phyloP scores from a whole-genome alignment of 176 grass and related monocot genomes.

The Cymbopogon citratus region DNA sequence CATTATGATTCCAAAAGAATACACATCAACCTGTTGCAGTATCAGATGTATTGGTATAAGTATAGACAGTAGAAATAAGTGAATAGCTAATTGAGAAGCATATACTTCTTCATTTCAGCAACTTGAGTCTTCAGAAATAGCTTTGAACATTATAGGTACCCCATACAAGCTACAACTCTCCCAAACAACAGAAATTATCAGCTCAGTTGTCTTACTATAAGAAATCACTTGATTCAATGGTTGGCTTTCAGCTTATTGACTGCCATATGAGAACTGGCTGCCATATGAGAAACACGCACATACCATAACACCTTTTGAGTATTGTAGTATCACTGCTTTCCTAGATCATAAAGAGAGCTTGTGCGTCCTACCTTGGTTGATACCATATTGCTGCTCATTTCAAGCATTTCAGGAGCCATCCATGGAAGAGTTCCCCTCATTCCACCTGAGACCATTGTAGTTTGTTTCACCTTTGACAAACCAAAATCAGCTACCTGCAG shows the following conservation, averaged over 20 bases:
- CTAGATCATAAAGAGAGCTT: neutral
- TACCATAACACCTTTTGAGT: neutral
- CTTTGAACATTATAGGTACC: neutral
- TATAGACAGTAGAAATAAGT: neutral
- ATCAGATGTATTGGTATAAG: neutral
- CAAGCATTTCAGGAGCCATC: conserved; percentile 80
- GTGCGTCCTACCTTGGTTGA: conserved; percentile 36
- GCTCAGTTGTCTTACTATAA: neutral
- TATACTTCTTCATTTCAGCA: neutral
- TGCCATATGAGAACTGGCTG: neutral
- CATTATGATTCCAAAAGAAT: conserved; percentile 75
- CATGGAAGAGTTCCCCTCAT: conserved; percentile 93
- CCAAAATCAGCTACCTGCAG: conserved; percentile 87
- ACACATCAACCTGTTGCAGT: conserved; percentile 60
- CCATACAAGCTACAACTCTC: neutral
- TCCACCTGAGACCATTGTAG: conserved; percentile 76
- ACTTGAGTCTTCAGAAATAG: neutral
- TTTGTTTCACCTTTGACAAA: conserved; percentile 79
- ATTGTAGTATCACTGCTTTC: neutral
- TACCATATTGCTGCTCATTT: conserved; percentile 55
- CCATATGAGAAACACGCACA: neutral
- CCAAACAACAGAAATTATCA: neutral
- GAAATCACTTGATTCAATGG: neutral
- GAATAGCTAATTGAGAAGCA: neutral
- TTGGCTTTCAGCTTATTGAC: neutral